Base-by-base conservation (phyloP, 2,329 filamentous ascomycete species). In the Microascus cirrosus region DNA sequence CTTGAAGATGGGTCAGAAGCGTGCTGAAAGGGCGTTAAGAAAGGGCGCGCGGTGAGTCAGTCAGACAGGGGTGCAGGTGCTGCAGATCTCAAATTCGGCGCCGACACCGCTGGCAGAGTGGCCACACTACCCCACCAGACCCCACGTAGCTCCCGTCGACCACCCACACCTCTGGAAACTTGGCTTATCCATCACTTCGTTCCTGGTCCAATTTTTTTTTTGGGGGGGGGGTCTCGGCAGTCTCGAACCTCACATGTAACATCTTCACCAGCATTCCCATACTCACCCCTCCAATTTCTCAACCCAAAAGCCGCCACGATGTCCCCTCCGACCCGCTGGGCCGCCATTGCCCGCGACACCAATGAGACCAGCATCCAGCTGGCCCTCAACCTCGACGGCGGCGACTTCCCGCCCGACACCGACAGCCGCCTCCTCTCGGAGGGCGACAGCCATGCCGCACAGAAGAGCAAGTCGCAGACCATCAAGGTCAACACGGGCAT, bases 291-390 rank as follows among this genome's bases (percentile, higher is more conserved):
- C 8, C 45, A 11, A 48, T 4, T 25, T 11, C 22, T 45, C 20
- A 12, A 12, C 36, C n/a, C 25, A 50, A 45, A 45, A 34, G 4
- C 28, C 56, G 25, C 48, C 20, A 57, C 53, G 55, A 28, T 48
- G 12, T 36, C 56, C 22, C 35, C 35, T 34, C 25, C 66, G 57
- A 68, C 73, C 51, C 88, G 93, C 69, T 90, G 86, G 71, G 85
- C 90, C 55, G 83, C 86, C 58, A 77, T 97, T 65, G 85, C 87
- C 63, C 90, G 94, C 70, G 87, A 93, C 73, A 99, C 94, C 68
- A 97, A 97, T 77, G 94, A 99, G 78, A 99, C 94, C 70, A 96
- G 95, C 71, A 95, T 99, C 72, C 86, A 94, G 70, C 80, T 97
- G 62, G 89, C 90, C 45, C 80, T 99, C 65, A 96, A 94, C 74